These are phyloP conservation scores for Pseudogymnoascus sp. DNA, from an alignment of 2,329 filamentous ascomycete genomes.

Conservation along the genomic window DNA sequence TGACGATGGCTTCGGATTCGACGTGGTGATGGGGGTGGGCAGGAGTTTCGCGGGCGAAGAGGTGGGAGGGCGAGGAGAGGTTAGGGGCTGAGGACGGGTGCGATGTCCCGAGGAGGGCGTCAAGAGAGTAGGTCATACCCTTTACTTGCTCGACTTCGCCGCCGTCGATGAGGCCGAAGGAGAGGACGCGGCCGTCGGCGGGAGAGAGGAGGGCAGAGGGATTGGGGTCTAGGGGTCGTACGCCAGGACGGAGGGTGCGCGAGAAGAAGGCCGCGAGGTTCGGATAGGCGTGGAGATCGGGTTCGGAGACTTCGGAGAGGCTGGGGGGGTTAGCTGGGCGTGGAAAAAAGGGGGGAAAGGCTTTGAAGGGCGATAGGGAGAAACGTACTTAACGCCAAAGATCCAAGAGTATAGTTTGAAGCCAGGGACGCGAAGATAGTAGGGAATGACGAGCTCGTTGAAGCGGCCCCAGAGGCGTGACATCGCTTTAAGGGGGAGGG, in stretches of 20 bases:
- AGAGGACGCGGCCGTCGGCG: constrained; percentile 81
- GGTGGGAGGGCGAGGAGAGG: constrained; percentile 36
- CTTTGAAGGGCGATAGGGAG: background rate
- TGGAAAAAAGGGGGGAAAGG: background rate
- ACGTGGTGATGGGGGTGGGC: background rate
- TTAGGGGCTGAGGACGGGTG: constrained; percentile 36
- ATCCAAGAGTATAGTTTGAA: constrained; percentile 68
- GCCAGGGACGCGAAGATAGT: constrained; percentile 60
- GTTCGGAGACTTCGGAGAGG: constrained; percentile 77
- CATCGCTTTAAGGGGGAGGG: constrained; percentile 61
- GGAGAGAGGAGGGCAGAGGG: constrained; percentile 76
- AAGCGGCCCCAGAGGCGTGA: constrained; percentile 65
- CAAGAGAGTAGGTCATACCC: constrained; percentile 94
- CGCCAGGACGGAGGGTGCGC: constrained; percentile 81
- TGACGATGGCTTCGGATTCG: constrained; percentile 55
- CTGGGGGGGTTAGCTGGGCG: constrained; percentile 32
- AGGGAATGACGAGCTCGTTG: constrained; percentile 64
- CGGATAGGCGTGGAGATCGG: constrained; percentile 79
- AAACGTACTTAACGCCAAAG: constrained; percentile 57
- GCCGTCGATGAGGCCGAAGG: constrained; percentile 85
- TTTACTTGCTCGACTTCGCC: constrained; percentile 98
- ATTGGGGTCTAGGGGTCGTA: constrained; percentile 74
- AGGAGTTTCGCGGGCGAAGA: constrained; percentile 31
- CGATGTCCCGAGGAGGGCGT: constrained; percentile 73
- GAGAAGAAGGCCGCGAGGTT: constrained; percentile 98